Conservation (phyloP, 2,329 filamentous ascomycete species). For the Epichloe typhina region DNA sequence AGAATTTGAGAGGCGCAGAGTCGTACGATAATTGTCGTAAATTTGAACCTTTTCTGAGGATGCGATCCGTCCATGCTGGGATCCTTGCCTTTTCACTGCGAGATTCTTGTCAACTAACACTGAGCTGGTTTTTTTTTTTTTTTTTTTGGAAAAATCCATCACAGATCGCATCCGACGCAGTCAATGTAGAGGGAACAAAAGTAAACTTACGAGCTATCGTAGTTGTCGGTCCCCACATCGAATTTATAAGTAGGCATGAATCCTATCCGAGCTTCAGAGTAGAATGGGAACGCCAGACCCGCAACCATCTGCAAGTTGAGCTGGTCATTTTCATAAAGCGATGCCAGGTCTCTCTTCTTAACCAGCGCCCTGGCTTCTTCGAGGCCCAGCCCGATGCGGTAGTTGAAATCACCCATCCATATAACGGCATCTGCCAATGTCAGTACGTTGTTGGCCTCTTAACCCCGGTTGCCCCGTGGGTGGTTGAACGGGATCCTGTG, state of each 20-base stretch:
- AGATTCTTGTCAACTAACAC: background rate
- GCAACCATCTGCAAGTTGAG: constrained; percentile 95
- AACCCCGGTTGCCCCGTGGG: background rate
- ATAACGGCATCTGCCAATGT: constrained; percentile 51
- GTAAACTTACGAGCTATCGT: constrained; percentile 68
- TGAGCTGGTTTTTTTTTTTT: background rate
- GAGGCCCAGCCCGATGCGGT: constrained; percentile 75
- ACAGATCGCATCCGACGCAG: background rate
- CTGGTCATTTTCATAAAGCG: constrained; percentile 84
- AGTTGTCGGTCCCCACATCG: constrained; percentile 74
- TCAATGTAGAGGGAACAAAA: background rate
- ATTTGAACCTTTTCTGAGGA: constrained; percentile 73
- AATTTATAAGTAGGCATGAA: constrained; percentile 96
- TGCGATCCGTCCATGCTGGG: constrained; percentile 92
- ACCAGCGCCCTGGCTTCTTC: constrained; percentile 68
- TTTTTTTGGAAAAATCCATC: background rate
- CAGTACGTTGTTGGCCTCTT: background rate
- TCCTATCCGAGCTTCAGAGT: constrained; percentile 75
- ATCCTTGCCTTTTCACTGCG: constrained; percentile 78
- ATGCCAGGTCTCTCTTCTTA: constrained; percentile 57
- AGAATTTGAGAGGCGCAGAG: constrained; percentile 72
- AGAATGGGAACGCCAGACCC: constrained; percentile 78
- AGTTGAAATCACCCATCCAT: constrained; percentile 98
- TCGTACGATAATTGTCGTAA: constrained; percentile 75
- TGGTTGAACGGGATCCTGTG: too few species aligned